Evolutionary conservation across 2,329 filamentous ascomycete genomes (phyloP).

Genomic region (Ophiostoma pallidulum): DNA sequence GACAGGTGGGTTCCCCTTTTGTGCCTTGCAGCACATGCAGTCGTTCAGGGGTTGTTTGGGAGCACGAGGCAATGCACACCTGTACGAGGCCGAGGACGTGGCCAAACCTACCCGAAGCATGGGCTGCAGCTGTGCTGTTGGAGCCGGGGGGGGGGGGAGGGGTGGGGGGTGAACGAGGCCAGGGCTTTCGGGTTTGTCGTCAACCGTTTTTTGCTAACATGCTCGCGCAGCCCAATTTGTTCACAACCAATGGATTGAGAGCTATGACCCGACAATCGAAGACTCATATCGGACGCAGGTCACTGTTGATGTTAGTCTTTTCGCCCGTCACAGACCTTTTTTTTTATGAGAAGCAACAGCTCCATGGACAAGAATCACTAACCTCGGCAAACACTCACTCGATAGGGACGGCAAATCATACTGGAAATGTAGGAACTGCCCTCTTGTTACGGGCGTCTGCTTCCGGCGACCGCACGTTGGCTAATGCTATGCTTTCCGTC

Average conservation of each 20-base stretch:
- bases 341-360: too few species aligned
- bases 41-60: slow-evolving; percentile 13
- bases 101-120: slow-evolving; percentile 11
- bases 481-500: not conserved
- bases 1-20: slow-evolving; percentile 53
- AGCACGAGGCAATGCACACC: too few species aligned
- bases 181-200: not conserved
- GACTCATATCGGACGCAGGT: slow-evolving; percentile 68
- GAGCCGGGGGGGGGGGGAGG: too few species aligned
- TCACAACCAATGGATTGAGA: slow-evolving; percentile 89
- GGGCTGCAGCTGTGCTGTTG: too few species aligned
- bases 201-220: slow-evolving; percentile 15
- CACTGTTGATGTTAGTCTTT: slow-evolving; percentile 67
- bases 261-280: slow-evolving; percentile 71
- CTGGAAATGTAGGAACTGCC: slow-evolving; percentile 65
- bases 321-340: too few species aligned
- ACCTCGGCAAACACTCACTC: too few species aligned
- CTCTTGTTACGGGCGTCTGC: not conserved
- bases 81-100: too few species aligned
- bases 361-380: not conserved
- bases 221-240: slow-evolving; percentile 69
- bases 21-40: slow-evolving; percentile 14
- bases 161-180: too few species aligned
- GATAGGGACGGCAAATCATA: slow-evolving; percentile 74
- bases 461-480: not conserved